Percentiles rank a stretch among this genome's conserved stretches.
Conservation (phyloP, 805 yeast genomes). For the Cyberlindnera mississippiensis region DNA sequence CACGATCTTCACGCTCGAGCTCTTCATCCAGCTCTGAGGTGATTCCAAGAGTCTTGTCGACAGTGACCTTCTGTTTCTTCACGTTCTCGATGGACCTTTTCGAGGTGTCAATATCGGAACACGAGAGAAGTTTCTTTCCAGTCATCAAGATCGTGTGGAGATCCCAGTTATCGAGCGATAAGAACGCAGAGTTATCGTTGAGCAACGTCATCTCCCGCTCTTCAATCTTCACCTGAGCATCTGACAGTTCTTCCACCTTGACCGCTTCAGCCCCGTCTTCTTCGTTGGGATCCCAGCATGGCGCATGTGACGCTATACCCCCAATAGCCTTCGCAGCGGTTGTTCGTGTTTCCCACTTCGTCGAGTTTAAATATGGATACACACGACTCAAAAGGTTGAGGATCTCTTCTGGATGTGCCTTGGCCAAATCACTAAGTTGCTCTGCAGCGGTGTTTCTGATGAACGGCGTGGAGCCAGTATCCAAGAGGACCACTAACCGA, state of each 20-base stretch:
- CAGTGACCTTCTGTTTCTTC: conserved; percentile 45
- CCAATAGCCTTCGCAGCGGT: conserved; percentile 95
- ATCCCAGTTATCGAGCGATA: conserved; percentile 48
- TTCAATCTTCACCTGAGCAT: conserved; percentile 17
- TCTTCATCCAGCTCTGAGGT: conserved; percentile 31
- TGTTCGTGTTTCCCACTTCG: conserved; percentile 93
- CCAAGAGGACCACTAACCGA: conserved; percentile 51
- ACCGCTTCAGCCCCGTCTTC: conserved; percentile 22
- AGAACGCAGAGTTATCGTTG: conserved; percentile 37
- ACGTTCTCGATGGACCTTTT: conserved; percentile 39
- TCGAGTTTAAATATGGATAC: conserved; percentile 78
- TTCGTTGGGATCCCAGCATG: conserved; percentile 75
- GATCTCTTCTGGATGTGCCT: conserved; percentile 91
- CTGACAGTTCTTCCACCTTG: conserved; percentile 22
- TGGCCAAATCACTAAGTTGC: conserved; percentile 90
- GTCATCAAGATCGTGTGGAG: conserved; percentile 45
- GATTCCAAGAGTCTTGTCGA: conserved; percentile 40
- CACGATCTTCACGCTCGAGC: conserved; percentile 18
- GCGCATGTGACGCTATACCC: conserved; percentile 77
- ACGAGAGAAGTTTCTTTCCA: conserved; percentile 41
- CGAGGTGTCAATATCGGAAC: conserved; percentile 26
- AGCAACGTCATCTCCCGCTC: conserved; percentile 23
- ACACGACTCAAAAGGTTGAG: conserved; percentile 80
- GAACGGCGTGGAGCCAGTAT: conserved; percentile 92
- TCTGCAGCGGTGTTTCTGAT: conserved; percentile 96